Conservation (phyloP, 176 grass and related monocot genomes). For the Aegilops bicornis region DNA sequence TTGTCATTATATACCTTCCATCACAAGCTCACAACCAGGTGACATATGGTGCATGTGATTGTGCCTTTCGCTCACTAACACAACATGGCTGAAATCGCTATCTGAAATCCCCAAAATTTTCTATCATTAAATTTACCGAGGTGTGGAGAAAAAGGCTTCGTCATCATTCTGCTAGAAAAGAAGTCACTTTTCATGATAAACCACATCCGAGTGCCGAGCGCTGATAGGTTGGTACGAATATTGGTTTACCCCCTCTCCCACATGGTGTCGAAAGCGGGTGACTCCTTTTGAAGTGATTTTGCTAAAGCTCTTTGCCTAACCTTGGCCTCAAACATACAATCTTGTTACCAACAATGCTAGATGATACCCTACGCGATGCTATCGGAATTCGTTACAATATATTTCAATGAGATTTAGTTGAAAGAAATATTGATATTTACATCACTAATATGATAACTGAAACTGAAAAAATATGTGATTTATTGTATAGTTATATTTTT, state of each 20-base stretch:
- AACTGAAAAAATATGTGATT: neutral
- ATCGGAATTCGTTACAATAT: neutral
- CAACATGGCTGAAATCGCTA: neutral
- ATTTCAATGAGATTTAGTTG: neutral
- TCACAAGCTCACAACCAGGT: constrained; percentile 11
- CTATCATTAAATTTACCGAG: neutral
- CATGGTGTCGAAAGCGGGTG: neutral
- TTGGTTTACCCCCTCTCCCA: neutral
- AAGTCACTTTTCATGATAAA: neutral
- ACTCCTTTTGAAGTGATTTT: neutral
- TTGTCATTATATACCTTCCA: neutral
- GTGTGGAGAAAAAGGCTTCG: neutral
- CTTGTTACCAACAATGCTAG: neutral
- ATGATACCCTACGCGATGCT: neutral
- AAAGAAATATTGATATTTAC: neutral
- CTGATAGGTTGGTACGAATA: neutral
- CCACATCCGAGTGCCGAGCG: neutral
- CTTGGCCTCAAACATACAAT: neutral
- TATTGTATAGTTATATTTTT: neutral
- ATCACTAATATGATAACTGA: neutral
- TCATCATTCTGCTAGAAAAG: neutral
- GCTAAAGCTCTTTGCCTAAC: neutral
- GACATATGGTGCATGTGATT: constrained; percentile 20
- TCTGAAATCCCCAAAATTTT: neutral
- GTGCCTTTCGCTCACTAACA: neutral